Evolutionary conservation across 176 grass and related monocot genomes (phyloP), one percentile per base, ranked within the genome.

Genomic region (Leersia perrieri): DNA sequence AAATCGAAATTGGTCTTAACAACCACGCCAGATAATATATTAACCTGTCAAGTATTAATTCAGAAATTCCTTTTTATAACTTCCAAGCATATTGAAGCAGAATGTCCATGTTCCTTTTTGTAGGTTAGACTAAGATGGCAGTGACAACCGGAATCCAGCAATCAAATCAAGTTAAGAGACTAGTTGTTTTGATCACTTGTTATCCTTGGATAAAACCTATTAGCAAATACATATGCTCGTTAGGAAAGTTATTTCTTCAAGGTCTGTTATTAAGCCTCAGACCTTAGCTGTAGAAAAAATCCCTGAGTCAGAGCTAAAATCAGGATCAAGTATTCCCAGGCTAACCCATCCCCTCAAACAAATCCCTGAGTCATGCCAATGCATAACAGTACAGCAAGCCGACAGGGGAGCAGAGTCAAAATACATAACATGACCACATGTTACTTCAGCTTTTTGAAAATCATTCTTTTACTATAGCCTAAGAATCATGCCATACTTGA

Each of bases 401-500:
- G 61, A 77, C 33, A 74, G 26, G 3, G 27, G 27, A 1, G 70
- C 33, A 74, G 33, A 1, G 34, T 44, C 3, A 30, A 57, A 72
- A 41, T 32, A 60, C 2, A 34, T 29, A 30, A 18, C 23, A 68
- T 31, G 68, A 62, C 14, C 32, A 45, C 12, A 51, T 26, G 34
- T 68, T 60, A 70, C 42, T 36, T 76, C n/a, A 74, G 9, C 45
- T 47, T 73, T 42, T n/a, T 39, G 60, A 3, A 27, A 74, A 38
- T 1, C 10, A 60, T 33, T 69, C 3, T 33, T 75, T 74, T 86
- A 55, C 2, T 55, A 62, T 15, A 31, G 45, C 14, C 16, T 74
- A 63, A 68, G 31, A 91, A 64, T 64, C 42, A 53, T 77, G 15
- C 63, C 16, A 11, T 42, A 25, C 22, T 64, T 67, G 27, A 27